Conservation (phyloP, 768 basidiomycete species). For the Hericium alpestre region DNA sequence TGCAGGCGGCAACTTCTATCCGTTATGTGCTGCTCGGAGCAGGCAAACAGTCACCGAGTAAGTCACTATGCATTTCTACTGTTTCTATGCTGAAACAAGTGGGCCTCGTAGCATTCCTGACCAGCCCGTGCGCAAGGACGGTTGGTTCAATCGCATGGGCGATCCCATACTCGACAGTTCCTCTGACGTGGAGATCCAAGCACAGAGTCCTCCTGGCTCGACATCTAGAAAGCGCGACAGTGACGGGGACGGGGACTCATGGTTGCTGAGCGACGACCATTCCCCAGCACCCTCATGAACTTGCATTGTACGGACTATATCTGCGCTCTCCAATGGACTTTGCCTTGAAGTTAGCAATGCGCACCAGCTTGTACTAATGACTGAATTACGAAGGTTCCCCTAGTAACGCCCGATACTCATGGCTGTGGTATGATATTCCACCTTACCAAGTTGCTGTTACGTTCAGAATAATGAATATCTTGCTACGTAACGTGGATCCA, state of each 20-base stretch:
- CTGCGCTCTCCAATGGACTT: too few relatives aligned
- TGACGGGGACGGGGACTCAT: background rate
- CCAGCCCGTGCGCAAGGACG: background rate
- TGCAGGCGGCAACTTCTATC: background rate
- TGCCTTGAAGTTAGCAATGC: too few relatives aligned
- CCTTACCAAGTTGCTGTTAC: too few relatives aligned
- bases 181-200: background rate
- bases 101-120: background rate
- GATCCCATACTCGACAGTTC: background rate
- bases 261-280: background rate
- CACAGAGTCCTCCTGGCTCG: background rate
- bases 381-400: too few relatives aligned
- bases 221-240: background rate
- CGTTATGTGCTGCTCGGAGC: background rate
- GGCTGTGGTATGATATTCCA: too few relatives aligned
- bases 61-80: background rate
- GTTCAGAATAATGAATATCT: too few relatives aligned
- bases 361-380: too few relatives aligned
- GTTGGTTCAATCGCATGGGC: background rate
- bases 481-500: too few relatives aligned
- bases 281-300: background rate
- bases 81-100: background rate
- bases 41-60: background rate
- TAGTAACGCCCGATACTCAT: too few relatives aligned
- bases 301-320: background rate